Base-by-base conservation (phyloP, 2,329 filamentous ascomycete genomes). In the Talaromyces sp. region DNA sequence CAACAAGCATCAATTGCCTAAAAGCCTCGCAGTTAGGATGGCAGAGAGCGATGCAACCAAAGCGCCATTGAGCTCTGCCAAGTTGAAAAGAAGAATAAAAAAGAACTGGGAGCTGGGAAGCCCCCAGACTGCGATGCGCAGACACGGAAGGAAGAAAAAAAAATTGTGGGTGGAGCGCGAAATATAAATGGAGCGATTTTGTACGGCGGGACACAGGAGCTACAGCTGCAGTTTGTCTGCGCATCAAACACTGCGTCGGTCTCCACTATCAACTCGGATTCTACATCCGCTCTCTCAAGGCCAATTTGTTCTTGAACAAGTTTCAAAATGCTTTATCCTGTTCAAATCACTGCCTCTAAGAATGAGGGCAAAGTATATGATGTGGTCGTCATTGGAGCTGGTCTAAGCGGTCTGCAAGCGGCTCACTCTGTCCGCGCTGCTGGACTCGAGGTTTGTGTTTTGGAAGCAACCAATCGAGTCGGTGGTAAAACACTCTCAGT, bases 401-500 rank as follows among this genome's bases (percentile, higher is more conserved):
- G 74, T 8, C 59, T 76, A 5, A 66, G 66, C 32, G 74, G 75
- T 11, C 67, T 76, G 1, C 64, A 68, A 45, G 70, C 73, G 4
- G 73, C 71, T 0, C 58, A 65, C 19, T 57, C 64, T 8, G 56
- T 70, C 6, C 65, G 67, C 27, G 54, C 64, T 29, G 65, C 66
- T 2, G 73, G 72, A 3, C 52, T 69, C 3, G 71, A 66, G 4
- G 65, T 64, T 20, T 57, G 63, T 3, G 68, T 77, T 9, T 51
- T 78, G 0, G 75, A 77, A 56, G 75, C 75, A 13, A 61, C 70
- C 7, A 67, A 75, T 53, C 68, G 75, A 3, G 72, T 77, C 1
- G 75, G 75, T 3, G 76, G 75, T 1, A 76, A 75, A 57, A 72
- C 68, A 0, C 71, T 64, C 53, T 66, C 60, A 2, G 39, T 62